A percentile compares a stretch with the other conserved stretches of the same genome.
Conservation (phyloP, 805 yeast genomes). For the Ogataea henricii region DNA sequence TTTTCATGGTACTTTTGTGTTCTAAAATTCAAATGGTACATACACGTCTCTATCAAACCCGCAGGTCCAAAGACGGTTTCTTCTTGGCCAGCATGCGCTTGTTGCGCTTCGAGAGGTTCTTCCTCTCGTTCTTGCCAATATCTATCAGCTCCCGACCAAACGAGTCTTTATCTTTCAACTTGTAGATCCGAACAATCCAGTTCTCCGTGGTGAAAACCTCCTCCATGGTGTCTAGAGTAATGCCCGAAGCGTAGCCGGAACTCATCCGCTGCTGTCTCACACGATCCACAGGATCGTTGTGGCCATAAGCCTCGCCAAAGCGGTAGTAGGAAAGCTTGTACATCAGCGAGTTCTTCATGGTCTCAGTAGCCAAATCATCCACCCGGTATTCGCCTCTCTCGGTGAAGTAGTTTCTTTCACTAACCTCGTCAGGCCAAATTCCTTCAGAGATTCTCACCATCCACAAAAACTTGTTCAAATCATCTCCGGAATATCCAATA, state of each 20-base stretch:
- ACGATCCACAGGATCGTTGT: slow-evolving; percentile 71
- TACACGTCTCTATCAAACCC: slow-evolving; percentile 19
- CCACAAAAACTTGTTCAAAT: slow-evolving; percentile 95
- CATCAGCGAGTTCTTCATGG: slow-evolving; percentile 89
- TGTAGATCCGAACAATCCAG: slow-evolving; percentile 94
- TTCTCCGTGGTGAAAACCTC: slow-evolving; percentile 95
- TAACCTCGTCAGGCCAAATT: slow-evolving; percentile 98
- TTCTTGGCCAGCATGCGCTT: slow-evolving; percentile 30
- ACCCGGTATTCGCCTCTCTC: slow-evolving; percentile 85
- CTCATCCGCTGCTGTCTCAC: slow-evolving; percentile 74
- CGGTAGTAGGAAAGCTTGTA: slow-evolving; percentile 93
- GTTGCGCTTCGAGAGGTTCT: slow-evolving; percentile 25
- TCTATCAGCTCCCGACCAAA: slow-evolving; percentile 76
- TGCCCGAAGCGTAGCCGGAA: slow-evolving; percentile 33
- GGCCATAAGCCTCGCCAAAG: slow-evolving; percentile 69
- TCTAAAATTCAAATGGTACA: not conserved
- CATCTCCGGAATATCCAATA: slow-evolving; percentile 93
- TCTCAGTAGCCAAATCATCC: slow-evolving; percentile 74
- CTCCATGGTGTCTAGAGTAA: slow-evolving; percentile 76
- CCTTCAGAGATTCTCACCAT: slow-evolving; percentile 99
- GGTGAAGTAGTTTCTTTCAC: slow-evolving; percentile 82
- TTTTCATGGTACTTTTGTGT: not conserved
- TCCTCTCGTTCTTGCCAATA: slow-evolving; percentile 55
- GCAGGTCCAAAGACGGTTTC: slow-evolving; percentile 34
- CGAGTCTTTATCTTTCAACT: slow-evolving; percentile 84